Evolutionary conservation across 129 eudicot species (phyloP).

Genomic region (carrot (Daucus carota)): DH1_v3.0 NC_030382.2:29492001-29492500

Average conservation of each 20-base stretch:
- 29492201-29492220: not conserved
- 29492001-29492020: constrained; percentile 95
- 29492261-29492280: not conserved
- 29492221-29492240: not conserved
- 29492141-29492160: not conserved
- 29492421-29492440: no score
- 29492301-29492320: not conserved
- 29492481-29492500: no score
- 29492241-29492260: not conserved
- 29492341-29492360: no score
- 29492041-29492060: constrained; percentile 98
- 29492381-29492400: no score
- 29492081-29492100: constrained; percentile 99
- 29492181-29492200: not conserved
- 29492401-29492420: no score
- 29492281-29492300: not conserved
- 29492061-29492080: constrained; percentile 81
- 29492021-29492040: constrained; percentile 92
- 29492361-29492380: no score
- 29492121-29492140: not conserved
- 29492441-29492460: no score
- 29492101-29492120: constrained; percentile 42
- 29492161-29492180: not conserved
- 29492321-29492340: not conserved
- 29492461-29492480: no score